A percentile compares a stretch with the other conserved stretches of the same genome.
Conservation (phyloP, 768 basidiomycete species). For the Tricholoma bakamatsutake region DNA sequence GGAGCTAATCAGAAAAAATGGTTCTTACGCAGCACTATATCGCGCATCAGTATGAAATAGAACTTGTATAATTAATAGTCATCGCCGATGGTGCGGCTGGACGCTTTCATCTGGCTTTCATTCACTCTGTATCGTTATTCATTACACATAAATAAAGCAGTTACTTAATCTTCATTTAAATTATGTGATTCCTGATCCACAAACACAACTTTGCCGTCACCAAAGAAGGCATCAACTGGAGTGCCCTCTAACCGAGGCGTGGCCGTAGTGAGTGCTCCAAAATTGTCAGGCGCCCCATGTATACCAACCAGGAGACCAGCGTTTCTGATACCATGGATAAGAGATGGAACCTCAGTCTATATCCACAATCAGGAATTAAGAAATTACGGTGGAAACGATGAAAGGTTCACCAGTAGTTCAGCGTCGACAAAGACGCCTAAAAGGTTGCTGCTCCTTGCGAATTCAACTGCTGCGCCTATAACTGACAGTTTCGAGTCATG, state of each 20-base stretch:
- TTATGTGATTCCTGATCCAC: conserved; percentile 46
- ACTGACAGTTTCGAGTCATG: conserved; percentile 55
- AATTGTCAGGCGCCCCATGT: conserved; percentile 53
- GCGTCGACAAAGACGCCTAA: conserved; percentile 89
- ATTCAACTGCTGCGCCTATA: conserved; percentile 88
- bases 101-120: not conserved
- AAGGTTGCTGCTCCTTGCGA: conserved; percentile 88
- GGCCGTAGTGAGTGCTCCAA: conserved; percentile 26
- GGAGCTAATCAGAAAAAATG: conserved; percentile 52
- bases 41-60: conserved; percentile 51
- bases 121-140: conserved; percentile 3
- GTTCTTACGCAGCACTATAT: conserved; percentile 66
- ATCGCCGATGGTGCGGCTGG: not conserved
- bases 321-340: conserved; percentile 85
- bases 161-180: conserved; percentile 17
- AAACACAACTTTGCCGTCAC: conserved; percentile 61
- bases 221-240: conserved; percentile 64
- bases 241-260: conserved; percentile 36
- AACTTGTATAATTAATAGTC: not conserved
- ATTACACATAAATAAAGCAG: conserved; percentile 4
- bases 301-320: conserved; percentile 84
- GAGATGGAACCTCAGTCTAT: conserved; percentile 82
- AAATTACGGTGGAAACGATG: conserved; percentile 11
- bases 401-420: conserved; percentile 63
- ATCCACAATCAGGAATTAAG: conserved; percentile 4